Evolutionary conservation across 1,284 basidiomycete species (phyloP), one percentile per base, ranked within the genome.

Genomic region (Coriolopsis trogii): DNA sequence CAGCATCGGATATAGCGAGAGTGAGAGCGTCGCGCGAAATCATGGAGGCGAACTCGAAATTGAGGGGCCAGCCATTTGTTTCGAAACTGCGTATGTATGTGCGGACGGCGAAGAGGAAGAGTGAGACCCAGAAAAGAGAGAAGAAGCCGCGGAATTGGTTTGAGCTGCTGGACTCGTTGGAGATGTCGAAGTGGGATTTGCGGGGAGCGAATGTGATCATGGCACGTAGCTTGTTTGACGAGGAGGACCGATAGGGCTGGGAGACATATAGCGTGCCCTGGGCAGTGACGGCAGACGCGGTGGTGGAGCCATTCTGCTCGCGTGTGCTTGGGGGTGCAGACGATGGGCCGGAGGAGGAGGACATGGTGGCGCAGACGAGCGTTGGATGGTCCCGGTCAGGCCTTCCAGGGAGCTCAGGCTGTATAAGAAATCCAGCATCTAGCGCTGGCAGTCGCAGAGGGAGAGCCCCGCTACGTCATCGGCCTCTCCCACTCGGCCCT

Each of bases 101-200:
- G 59, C 87, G 78, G 28, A 93, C 66, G 20, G 87, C 84, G 60
- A 92, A 86, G 41, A 96, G 78, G 62, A 91, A 93, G 62, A 93
- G 81, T 20, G 88, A 92, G 65, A 87, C 82, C 85, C 95, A 97
- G 73, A 97, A 97, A 46, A 98, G 80, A 1, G 89, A 83, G 71
- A 94, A 97, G 78, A 97, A 97, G 1, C 95, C 95, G 60, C 95
- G 81, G 68, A 98, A 96, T 67, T 94, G 86, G 71, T 98, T 95
- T 8, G 80, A 72, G 33, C 82, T 82, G 15, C 87, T 87, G 12
- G 70, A 70, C 59, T 83, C 81, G 65, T 96, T 95, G 51, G 79
- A 77, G 38, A 84, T 87, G 71, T 98, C 94, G 64, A 98, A 93
- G 46, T 79, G 79, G 3, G 91, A 93, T 50, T 86, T 83, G 48